A percentile compares a stretch with the other conserved stretches of the same genome.
These are phyloP conservation scores for Penicillium turbatum DNA, from an alignment of 495 filamentous ascomycete genomes.

Conservation along the genomic window DNA sequence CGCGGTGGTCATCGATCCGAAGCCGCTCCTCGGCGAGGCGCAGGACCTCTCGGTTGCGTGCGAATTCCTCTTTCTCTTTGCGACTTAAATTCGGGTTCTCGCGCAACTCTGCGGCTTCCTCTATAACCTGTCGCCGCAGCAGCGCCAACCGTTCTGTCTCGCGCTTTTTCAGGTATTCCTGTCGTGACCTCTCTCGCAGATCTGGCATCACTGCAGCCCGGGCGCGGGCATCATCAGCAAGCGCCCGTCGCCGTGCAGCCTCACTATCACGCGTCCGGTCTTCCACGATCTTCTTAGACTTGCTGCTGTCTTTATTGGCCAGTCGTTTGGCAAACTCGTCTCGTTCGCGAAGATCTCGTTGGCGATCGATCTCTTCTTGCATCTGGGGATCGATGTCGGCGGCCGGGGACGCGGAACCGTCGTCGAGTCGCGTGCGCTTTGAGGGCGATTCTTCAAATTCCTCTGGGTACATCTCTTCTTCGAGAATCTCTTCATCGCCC, in stretches of 20 bases:
- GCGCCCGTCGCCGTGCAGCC: conserved; percentile 53
- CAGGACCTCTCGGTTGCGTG: conserved; percentile 81
- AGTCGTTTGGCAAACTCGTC: conserved; percentile 73
- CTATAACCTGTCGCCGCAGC: conserved; percentile 83
- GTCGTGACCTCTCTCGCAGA: conserved; percentile 74
- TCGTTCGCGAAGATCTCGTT: conserved; percentile 64
- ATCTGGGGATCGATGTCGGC: conserved; percentile 56
- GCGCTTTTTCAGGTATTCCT: conserved; percentile 90
- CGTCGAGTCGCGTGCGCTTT: conserved; percentile 56
- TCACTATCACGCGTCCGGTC: conserved; percentile 58
- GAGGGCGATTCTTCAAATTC: conserved; percentile 51
- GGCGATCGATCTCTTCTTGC: conserved; percentile 50
- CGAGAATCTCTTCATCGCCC: conserved; percentile 69
- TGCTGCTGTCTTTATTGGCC: conserved; percentile 62
- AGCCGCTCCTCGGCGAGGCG: conserved; percentile 83
- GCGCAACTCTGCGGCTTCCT: conserved; percentile 78
- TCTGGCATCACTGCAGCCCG: conserved; percentile 66
- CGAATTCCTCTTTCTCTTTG: conserved; percentile 84
- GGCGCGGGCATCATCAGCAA: conserved; percentile 62
- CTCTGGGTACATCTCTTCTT: conserved; percentile 37
- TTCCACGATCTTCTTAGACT: conserved; percentile 70
- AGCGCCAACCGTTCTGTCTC: conserved; percentile 81
- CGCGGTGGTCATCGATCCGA: conserved; percentile 83
- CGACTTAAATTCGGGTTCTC: conserved; percentile 71
- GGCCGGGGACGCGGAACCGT: conserved; percentile 47